These are phyloP conservation scores for Stachybotrys chartarum DNA, from an alignment of 2,329 filamentous ascomycete species.

Conservation along the genomic window DNA sequence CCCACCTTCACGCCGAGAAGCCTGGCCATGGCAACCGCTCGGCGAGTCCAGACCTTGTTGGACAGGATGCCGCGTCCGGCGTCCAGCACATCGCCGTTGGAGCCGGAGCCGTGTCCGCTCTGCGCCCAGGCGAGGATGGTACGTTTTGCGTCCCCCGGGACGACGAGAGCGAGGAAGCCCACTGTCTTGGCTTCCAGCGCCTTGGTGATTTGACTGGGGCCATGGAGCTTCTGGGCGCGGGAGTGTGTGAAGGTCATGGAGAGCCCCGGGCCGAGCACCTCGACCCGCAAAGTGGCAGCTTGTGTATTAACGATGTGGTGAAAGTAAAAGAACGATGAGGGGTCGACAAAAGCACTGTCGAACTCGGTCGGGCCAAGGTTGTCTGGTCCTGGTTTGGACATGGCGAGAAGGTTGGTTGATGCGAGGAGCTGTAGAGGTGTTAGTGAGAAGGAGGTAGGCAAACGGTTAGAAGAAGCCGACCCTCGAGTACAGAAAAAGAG, in stretches of 20 bases:
- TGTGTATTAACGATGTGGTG: conserved; percentile 19
- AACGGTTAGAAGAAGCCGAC: not conserved
- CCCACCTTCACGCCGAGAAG: conserved; percentile 20
- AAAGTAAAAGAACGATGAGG: conserved; percentile 18
- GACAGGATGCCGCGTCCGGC: conserved; percentile 12
- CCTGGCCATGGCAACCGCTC: conserved; percentile 19
- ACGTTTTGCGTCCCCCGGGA: conserved; percentile 6
- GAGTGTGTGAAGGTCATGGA: conserved; percentile 19
- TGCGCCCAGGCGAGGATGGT: conserved; percentile 23
- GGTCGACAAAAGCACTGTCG: conserved; percentile 10
- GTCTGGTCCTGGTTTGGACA: conserved; percentile 5
- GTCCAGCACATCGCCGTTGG: conserved; percentile 21
- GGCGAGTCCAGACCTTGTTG: conserved; percentile 21
- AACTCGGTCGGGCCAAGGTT: conserved; percentile 10
- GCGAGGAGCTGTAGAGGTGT: not conserved
- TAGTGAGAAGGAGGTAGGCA: not conserved
- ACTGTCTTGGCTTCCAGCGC: conserved; percentile 20
- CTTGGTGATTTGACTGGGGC: not conserved
- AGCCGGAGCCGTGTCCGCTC: conserved; percentile 23
- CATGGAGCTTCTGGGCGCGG: conserved; percentile 7
- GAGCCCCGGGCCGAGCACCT: conserved; percentile 25
- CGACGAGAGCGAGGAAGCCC: conserved; percentile 21
- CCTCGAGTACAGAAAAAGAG: not conserved
- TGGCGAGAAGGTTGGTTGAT: not conserved
- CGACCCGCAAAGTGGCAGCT: conserved; percentile 14